phyloP scores from a whole-genome alignment of 164 flowering plant genomes.

The Saururus chinensis region DNA sequence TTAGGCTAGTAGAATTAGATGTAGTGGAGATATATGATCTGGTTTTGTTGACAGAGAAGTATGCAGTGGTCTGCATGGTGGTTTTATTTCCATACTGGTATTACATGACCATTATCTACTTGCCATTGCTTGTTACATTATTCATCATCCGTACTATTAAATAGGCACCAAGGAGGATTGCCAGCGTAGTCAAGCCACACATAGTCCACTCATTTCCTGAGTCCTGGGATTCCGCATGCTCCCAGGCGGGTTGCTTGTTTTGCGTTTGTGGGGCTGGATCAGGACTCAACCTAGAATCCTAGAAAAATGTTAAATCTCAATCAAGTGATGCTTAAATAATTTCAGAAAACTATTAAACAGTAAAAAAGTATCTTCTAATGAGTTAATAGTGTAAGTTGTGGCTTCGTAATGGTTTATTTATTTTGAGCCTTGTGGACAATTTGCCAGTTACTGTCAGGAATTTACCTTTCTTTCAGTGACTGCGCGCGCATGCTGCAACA shows the following conservation, averaged over 20 bases:
- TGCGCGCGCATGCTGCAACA: conserved; percentile 13
- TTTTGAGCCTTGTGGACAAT: background rate
- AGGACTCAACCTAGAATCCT: background rate
- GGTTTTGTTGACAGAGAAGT: too few species aligned
- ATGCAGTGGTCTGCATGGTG: background rate
- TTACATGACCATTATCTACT: background rate
- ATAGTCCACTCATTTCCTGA: background rate
- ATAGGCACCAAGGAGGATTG: background rate
- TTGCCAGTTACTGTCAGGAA: background rate
- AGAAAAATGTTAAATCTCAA: background rate
- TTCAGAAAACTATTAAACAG: background rate
- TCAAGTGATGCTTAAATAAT: background rate
- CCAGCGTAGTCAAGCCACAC: background rate
- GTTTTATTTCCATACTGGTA: background rate
- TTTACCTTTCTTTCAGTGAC: conserved; percentile 19
- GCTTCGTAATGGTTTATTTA: too few species aligned
- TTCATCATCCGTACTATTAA: background rate
- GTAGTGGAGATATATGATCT: too few species aligned
- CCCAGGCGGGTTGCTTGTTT: background rate
- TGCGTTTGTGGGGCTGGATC: background rate
- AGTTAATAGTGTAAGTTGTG: background rate
- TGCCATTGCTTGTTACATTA: background rate
- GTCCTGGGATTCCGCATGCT: background rate
- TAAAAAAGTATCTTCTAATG: background rate
- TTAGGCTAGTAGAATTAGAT: too few species aligned